These are phyloP conservation scores for Talaromyces sp. DNA, from an alignment of 2,329 filamentous ascomycete genomes.

Conservation along the genomic window DNA sequence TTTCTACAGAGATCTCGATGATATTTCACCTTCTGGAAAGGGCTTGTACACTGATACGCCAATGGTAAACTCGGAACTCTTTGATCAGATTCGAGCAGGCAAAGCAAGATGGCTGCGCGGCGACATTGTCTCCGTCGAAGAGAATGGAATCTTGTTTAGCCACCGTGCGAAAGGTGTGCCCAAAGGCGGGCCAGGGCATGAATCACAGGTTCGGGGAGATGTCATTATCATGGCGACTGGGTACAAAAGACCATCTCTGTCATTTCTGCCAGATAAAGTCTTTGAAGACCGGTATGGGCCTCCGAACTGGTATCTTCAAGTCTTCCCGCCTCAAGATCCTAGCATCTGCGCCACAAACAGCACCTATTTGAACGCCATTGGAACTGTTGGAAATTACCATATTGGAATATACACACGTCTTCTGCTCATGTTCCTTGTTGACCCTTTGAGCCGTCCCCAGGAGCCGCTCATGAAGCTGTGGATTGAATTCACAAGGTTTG, in stretches of 20 bases:
- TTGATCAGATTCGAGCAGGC: constrained; percentile 66
- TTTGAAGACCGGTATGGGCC: constrained; percentile 69
- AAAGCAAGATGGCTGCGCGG: constrained; percentile 74
- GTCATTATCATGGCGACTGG: constrained; percentile 80
- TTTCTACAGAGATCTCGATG: constrained; percentile 75
- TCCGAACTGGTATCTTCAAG: constrained; percentile 85
- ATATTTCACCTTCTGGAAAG: constrained; percentile 63
- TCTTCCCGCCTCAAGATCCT: constrained; percentile 69
- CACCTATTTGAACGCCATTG: constrained; percentile 75
- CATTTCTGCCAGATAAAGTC: constrained; percentile 66
- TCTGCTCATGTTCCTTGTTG: constrained; percentile 77
- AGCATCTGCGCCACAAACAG: constrained; percentile 76
- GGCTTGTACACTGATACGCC: constrained; percentile 79
- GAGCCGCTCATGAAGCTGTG: constrained; percentile 74
- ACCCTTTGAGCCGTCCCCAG: constrained; percentile 67
- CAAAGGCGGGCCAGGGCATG: constrained; percentile 65
- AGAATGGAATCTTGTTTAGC: constrained; percentile 64
- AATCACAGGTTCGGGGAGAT: constrained; percentile 63
- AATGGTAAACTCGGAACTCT: constrained; percentile 79
- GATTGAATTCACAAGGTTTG: constrained; percentile 73
- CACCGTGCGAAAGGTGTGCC: constrained; percentile 66
- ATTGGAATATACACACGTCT: constrained; percentile 86
- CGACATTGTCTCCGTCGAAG: constrained; percentile 63
- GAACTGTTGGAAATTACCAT: constrained; percentile 79
- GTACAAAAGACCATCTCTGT: constrained; percentile 66